Conservation (phyloP, 2,329 filamentous ascomycete genomes). For the Penicillium sp. region DNA sequence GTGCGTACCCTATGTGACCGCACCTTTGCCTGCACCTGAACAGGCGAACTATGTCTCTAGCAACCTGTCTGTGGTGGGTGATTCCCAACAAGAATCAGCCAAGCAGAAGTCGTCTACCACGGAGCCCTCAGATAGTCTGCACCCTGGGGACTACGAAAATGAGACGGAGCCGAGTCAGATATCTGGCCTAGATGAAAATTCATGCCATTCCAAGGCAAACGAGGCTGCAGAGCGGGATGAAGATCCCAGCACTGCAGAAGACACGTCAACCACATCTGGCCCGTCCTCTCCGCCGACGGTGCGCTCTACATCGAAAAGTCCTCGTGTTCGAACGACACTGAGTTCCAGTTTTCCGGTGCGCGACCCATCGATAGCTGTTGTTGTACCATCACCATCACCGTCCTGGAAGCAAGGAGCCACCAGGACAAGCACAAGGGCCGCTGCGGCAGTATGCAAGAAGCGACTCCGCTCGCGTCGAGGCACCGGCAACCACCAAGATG, state of each 20-base stretch:
- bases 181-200: not conserved
- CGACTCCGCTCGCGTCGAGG: constrained; percentile 7
- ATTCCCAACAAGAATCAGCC: constrained; percentile 8
- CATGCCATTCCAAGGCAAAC: constrained; percentile 1
- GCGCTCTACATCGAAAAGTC: not conserved
- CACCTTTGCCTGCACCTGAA: constrained; percentile 8
- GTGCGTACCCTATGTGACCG: constrained; percentile 5
- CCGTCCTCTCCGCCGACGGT: not conserved
- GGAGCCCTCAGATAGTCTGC: not conserved
- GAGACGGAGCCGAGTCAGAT: not conserved
- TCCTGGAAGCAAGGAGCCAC: constrained; percentile 5
- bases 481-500: constrained; percentile 3
- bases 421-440: constrained; percentile 8
- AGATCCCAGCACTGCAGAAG: constrained; percentile 1
- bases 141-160: constrained; percentile 1
- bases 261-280: not conserved
- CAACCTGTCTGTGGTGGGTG: constrained; percentile 4
- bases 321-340: constrained; percentile 1
- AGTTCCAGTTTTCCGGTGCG: constrained; percentile 1
- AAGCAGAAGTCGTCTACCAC: constrained; percentile 1
- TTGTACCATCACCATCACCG: constrained; percentile 4
- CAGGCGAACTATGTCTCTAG: constrained; percentile 8
- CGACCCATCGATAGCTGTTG: constrained; percentile 4
- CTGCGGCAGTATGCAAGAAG: constrained; percentile 8
- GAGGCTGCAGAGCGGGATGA: not conserved